Base-by-base conservation (phyloP, 495 filamentous ascomycete genomes). In the Lasiosphaeriaceae sp. region DNA sequence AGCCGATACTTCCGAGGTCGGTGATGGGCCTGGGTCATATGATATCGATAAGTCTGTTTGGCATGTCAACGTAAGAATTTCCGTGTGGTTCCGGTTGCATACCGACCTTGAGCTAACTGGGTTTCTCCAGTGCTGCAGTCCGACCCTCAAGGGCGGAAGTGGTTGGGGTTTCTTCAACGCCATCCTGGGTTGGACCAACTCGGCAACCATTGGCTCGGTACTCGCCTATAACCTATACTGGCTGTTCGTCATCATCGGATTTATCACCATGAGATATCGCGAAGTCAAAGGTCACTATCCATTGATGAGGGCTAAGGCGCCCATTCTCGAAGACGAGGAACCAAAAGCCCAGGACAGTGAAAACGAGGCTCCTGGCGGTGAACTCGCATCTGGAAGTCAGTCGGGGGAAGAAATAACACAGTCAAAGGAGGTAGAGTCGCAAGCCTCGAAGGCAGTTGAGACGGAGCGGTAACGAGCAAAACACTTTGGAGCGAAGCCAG, bases 161-260 rank as follows among this genome's bases (percentile, higher is more conserved):
- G 90, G 90, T 22, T 97, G 92, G 92, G 91, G 90, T 45, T 83
- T 96, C 65, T 95, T 96, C 77, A 95, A 93, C 59, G 84, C 89
- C 17, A 72, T 85, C 49, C 68, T 90, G 9, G 92, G 92, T 21
- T 97, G 92, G 92, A 83, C 85, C 55, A 96, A 96, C 71, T 89
- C 88, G 0, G 92, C 90, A 1, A 93, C 90, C 0, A 90, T 93
- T 54, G 89, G 85, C 47, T 86, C 84, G 0, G 87, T 94, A 39
- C 84, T 97, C 56, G 83, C 86, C 3, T 97, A 97, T 74, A 95
- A 96, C 64, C 23, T 95, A 4, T 97, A 96, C 76, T 97, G 82
- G 89, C 71, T 96, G 24, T 71, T 71, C 12, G 78, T 91, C 43
- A 88, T 89, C 47, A 46, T 77, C 22, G 75, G 71, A 1, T 87